phyloP scores from a whole-genome alignment of 495 filamentous ascomycete species.

The Ramalina peruviana region DNA sequence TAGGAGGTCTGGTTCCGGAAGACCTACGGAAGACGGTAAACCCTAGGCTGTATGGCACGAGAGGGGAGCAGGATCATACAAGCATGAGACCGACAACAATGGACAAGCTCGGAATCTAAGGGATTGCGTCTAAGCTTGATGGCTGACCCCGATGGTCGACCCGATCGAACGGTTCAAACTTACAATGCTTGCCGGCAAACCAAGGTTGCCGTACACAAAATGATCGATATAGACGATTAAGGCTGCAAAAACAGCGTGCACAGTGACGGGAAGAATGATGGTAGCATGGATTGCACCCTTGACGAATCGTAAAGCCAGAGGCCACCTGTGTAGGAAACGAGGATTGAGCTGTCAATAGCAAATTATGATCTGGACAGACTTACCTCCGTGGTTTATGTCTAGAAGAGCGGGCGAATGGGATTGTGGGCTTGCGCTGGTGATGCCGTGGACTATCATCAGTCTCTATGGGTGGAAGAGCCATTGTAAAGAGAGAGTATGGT shows the following conservation, averaged over 20 bases:
- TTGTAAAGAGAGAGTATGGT: not conserved
- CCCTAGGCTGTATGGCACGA: too few species aligned
- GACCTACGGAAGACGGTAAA: conserved; percentile 19
- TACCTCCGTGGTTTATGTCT: conserved; percentile 18
- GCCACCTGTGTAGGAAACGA: conserved; percentile 37
- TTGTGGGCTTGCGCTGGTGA: conserved; percentile 14
- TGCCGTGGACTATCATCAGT: conserved; percentile 6
- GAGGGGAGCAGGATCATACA: conserved; percentile 15
- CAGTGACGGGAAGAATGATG: conserved; percentile 47
- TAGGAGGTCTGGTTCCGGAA: conserved; percentile 63
- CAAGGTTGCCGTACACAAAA: conserved; percentile 38
- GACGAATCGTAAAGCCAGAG: conserved; percentile 58
- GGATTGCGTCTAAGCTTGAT: not conserved
- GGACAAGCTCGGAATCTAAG: conserved; percentile 55
- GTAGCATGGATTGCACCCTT: conserved; percentile 61
- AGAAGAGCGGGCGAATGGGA: conserved; percentile 15
- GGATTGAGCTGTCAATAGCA: not conserved
- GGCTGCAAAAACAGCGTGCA: conserved; percentile 51
- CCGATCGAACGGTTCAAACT: conserved; percentile 3
- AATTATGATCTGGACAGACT: too few species aligned
- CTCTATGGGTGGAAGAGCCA: not conserved
- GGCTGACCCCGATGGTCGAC: not conserved
- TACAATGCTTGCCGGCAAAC: conserved; percentile 52
- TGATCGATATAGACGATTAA: conserved; percentile 50
- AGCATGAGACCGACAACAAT: conserved; percentile 75